Base-by-base conservation (phyloP, 2,329 filamentous ascomycete genomes). In the Fusarium beomiforme region DNA sequence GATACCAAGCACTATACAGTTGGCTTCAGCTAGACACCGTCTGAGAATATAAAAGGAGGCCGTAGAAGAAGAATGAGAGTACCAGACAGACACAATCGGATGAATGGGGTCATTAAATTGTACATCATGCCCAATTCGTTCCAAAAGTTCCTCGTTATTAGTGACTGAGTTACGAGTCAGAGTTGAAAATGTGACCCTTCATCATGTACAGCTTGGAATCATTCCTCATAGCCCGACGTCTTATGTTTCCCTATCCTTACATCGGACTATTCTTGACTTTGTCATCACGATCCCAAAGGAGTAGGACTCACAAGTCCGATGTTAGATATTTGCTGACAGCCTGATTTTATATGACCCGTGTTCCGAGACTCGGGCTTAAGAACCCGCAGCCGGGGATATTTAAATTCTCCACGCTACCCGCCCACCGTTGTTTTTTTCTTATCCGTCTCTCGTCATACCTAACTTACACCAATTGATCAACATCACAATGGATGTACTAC, bases 401-500 rank as follows among this genome's bases (percentile, higher is more conserved):
- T 53, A 58, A 58, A 53, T 58, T 58, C 33, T 54, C 61, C 61
- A 47, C 17, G 9, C 17, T 43, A 57, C 59, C 59, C 47, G 41
- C 47, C 50, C 31, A 34, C 39, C 23, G 42, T 26, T 23, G 42
- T 19, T 64, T 31, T 36, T 64, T 68, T 44, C 47, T 33, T 43
- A 26, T 29, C 29, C 21, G n/a, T 8, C 19, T 43, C 10, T 21
- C 19, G 29, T 24, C 36, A 21, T 23, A 46, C 36, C 21, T 54
- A n/a, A 39, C 31, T 59, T 64, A 44, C 12, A 66, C 54, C 51
- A 36, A 43, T 29, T 33, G 12, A 21, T n/a, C 21, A 26, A 24
- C 14, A 14, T 34, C 19, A 19, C 21, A 16, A 72, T 72, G 69
- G 61, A 34, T 8, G 34, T 42, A 17, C 5, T 59, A 2, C 10